Conservation (phyloP, 164 flowering plant species). For the Annona squamosa region DNA sequence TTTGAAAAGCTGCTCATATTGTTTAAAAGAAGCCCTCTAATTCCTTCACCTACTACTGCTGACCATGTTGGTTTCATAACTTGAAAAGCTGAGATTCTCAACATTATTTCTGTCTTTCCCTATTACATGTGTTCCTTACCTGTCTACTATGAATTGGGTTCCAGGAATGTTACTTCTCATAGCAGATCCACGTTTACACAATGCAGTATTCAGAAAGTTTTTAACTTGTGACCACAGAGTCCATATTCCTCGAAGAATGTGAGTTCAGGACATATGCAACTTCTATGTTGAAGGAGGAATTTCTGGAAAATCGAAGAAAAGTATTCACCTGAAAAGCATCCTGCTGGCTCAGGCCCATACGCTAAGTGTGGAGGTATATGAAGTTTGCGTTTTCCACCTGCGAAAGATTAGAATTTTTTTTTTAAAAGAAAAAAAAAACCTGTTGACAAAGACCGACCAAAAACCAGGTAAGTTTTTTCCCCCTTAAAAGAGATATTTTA, state of each 20-base stretch:
- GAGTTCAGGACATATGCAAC: background rate
- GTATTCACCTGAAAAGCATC: slow-evolving; percentile 77
- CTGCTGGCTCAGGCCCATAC: slow-evolving; percentile 96
- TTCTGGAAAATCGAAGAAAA: background rate
- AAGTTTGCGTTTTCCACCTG: slow-evolving; percentile 90
- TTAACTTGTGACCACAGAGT: too few relatives aligned
- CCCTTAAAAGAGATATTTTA: slow-evolving; percentile 16
- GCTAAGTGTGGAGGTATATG: slow-evolving; percentile 82
- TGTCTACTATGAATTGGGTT: too few relatives aligned
- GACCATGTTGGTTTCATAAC: too few relatives aligned
- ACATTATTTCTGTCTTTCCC: too few relatives aligned
- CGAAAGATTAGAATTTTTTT: background rate
- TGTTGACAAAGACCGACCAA: background rate
- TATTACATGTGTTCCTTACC: too few relatives aligned
- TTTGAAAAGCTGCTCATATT: too few relatives aligned
- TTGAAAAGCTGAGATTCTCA: too few relatives aligned
- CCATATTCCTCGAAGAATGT: background rate
- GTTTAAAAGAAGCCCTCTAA: too few relatives aligned
- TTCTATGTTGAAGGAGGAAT: background rate
- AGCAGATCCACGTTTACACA: too few relatives aligned
- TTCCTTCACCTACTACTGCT: too few relatives aligned
- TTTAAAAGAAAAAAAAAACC: background rate
- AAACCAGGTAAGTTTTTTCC: background rate
- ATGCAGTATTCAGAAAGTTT: too few relatives aligned
- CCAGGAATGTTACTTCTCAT: too few relatives aligned